phyloP scores from a whole-genome alignment of 202 grass and related monocot genomes.

The Hordeum pubiflorum region DNA sequence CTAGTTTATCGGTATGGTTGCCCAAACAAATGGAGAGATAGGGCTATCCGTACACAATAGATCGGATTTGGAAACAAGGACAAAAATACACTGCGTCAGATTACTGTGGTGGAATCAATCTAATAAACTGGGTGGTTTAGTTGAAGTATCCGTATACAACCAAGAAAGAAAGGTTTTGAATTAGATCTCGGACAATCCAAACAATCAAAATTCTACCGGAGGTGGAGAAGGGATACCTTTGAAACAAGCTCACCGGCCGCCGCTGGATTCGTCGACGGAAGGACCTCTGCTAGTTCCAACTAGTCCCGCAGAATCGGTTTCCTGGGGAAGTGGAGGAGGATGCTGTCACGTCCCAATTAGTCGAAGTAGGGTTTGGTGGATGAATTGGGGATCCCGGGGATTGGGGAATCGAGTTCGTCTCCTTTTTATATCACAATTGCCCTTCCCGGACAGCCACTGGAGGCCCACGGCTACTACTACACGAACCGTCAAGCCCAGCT shows the following conservation, averaged over 20 bases:
- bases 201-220: background rate
- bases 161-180: background rate
- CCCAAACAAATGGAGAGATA: background rate
- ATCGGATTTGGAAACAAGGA: background rate
- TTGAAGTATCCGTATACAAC: too few species aligned
- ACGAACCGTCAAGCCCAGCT: too few species aligned
- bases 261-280: background rate
- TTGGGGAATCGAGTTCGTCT: too few species aligned
- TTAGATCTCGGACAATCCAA: background rate
- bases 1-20: background rate
- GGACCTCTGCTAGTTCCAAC: background rate
- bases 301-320: background rate
- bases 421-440: too few species aligned
- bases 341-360: too few species aligned
- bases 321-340: background rate
- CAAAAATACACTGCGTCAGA: too few species aligned
- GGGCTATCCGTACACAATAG: background rate
- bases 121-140: too few species aligned
- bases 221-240: background rate
- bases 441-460: background rate
- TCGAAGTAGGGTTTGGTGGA: too few species aligned
- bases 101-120: too few species aligned
- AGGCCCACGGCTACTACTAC: too few species aligned
- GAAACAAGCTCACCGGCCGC: background rate
- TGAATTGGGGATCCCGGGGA: too few species aligned